Evolutionary conservation across 495 filamentous ascomycete species (phyloP), one percentile per base, ranked within the genome.

Genomic region (Aspergillus leporis): DNA sequence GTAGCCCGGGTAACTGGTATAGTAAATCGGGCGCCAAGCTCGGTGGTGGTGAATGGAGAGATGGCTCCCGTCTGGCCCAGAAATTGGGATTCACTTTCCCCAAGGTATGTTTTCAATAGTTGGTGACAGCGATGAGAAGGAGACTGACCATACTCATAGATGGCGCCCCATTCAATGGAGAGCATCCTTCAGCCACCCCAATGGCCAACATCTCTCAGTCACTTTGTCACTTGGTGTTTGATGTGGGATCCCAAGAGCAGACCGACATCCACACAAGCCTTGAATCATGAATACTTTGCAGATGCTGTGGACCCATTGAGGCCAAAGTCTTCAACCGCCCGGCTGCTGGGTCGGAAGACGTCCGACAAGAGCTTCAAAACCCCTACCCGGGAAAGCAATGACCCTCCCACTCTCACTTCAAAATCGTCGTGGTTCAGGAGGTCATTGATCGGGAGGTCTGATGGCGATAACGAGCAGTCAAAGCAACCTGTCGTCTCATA

Each of bases 31-130:
- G 93, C 30, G 81, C 79, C 21, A 90, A 87, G 65, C 88, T 99
- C 45, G 95, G 95, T 53, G 95, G 95, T 69, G 95, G 95, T 67
- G 95, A 99, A 61, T 99, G 95, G 95, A 89, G 90, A 66, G 95
- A 99, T 63, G 95, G 95, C 36, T 91, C 90, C 55, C 84, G 90
- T 28, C 76, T 99, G 57, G 95, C 95, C 40, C 90, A 93, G 56
- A 97, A 97, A 78, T 83, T 99, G 50, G 95, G 95, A 23, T 99
- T 99, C 69, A 96, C 93, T 0, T 99, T 99, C 77, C 95, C 95
- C 51, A 98, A 88, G 82, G 84, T 87, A 74, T 52, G 70, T 28
- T 46, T 49, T 51, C 51, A 1, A 9, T 47, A 5, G 23, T 38
- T 16, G 16, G 32, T 51, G 50, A 13, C 12, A 58, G 38, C 10